Percentiles rank a stretch among this genome's conserved stretches.
Conservation (phyloP, 2,329 filamentous ascomycete genomes). For the Microcyclospora pomicola region DNA sequence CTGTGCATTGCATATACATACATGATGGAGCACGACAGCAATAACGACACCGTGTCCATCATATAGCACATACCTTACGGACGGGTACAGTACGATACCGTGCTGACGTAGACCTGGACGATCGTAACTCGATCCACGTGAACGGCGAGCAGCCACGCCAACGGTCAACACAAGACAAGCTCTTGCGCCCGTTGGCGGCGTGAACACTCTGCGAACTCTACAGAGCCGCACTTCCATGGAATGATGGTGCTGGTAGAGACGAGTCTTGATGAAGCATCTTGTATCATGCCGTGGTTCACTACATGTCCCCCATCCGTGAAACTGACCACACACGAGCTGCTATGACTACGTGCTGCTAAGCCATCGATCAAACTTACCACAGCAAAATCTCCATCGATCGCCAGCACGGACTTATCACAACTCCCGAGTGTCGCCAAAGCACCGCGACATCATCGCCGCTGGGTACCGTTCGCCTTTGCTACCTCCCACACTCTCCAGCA, state of each 20-base stretch:
- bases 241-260: not conserved
- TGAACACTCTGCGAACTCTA: not conserved
- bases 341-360: too few relatives aligned
- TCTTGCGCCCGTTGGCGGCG: not conserved
- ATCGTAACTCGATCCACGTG: not conserved
- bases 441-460: conserved; percentile 14
- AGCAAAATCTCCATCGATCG: not conserved
- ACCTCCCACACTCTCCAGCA: conserved; percentile 19
- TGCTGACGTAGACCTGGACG: not conserved
- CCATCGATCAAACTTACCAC: too few relatives aligned
- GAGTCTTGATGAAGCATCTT: too few relatives aligned
- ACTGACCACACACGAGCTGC: too few relatives aligned
- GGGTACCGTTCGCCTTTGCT: conserved; percentile 17
- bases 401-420: conserved; percentile 1
- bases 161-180: not conserved
- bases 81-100: not conserved
- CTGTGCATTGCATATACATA: too few relatives aligned
- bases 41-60: too few relatives aligned
- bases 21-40: too few relatives aligned
- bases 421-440: conserved; percentile 15
- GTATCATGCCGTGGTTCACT: too few relatives aligned
- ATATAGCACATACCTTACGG: too few relatives aligned
- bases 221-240: not conserved
- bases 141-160: not conserved
- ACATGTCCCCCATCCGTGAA: too few relatives aligned